phyloP scores from a whole-genome alignment of 768 basidiomycete genomes.

The Leccinum truebloodii region DNA sequence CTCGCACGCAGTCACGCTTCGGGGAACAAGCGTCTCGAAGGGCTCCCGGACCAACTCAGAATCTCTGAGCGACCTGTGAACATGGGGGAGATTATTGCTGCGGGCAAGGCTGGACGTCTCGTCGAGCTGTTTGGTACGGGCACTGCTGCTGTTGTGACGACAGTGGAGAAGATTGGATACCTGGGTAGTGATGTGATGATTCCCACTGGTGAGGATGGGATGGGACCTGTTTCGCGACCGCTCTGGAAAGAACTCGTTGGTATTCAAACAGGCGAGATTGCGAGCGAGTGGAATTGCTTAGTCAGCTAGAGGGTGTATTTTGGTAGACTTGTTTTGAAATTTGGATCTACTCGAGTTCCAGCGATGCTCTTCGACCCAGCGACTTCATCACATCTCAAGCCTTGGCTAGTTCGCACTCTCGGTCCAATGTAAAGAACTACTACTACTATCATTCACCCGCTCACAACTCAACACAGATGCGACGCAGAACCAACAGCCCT shows the following conservation, averaged over 20 bases:
- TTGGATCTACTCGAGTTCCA: neutral
- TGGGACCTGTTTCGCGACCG: slow-evolving; percentile 65
- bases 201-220: slow-evolving; percentile 65
- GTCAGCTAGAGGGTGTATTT: slow-evolving; percentile 13
- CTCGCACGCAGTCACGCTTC: slow-evolving; percentile 59
- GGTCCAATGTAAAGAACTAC: slow-evolving; percentile 69
- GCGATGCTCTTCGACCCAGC: slow-evolving; percentile 69
- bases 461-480: slow-evolving; percentile 54
- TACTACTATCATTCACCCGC: neutral
- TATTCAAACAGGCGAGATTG: slow-evolving; percentile 75
- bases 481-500: slow-evolving; percentile 95
- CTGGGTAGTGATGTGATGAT: slow-evolving; percentile 52
- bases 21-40: slow-evolving; percentile 44
- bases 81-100: slow-evolving; percentile 71
- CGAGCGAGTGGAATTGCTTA: slow-evolving; percentile 78
- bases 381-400: slow-evolving; percentile 67
- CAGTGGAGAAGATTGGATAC: slow-evolving; percentile 59
- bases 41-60: slow-evolving; percentile 55
- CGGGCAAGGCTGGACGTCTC: slow-evolving; percentile 40
- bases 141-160: slow-evolving; percentile 54
- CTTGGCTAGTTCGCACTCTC: slow-evolving; percentile 86
- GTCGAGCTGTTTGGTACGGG: slow-evolving; percentile 54
- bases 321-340: neutral
- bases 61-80: slow-evolving; percentile 71
- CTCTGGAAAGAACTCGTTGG: slow-evolving; percentile 51